Base-by-base conservation (phyloP, 2,329 filamentous ascomycete species). In the Trichophyton benhamiae region DNA sequence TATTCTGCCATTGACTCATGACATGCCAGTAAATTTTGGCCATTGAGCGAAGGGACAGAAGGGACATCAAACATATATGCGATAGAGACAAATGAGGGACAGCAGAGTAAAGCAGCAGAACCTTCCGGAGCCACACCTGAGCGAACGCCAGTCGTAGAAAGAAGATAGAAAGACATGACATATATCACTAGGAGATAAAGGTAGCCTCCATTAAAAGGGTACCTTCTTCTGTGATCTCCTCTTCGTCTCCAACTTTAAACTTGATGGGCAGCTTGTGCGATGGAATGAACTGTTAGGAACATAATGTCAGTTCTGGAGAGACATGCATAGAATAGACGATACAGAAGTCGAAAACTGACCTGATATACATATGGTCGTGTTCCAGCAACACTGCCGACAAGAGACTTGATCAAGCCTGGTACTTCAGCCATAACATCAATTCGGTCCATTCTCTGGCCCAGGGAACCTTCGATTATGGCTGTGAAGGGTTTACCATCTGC, bases 341-440 rank as follows among this genome's bases (percentile, higher is more conserved):
- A 9, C 33, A 13, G 33, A 38, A 38, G 8, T 17, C 20, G 5
- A 20, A 17, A 41, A 73, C 81, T 66, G 75, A 91, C 89, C 82
- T 95, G 94, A 77, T 96, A 99, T 69, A 99, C 97, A 75, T 96
- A 99, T 3, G 94, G 94, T 79, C 91, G 94, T 30, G 94, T 95
- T 65, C 94, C 94, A 2, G 87, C 90, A 11, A 92, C 89, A 66
- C 83, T 87, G 49, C 89, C 89, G 27, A 95, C 91, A 71, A 99
- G 90, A 68, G 86, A 86, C 83, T 99, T 99, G 74, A 99, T 87
- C 69, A 99, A 95, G 33, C 87, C 89, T 2, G 94, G 94, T 41
- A 99, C 88, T 75, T 99, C 91, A 25, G 88, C 90, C 90, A 99
- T 95, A 69, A 99, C 87, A 76, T 99, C 94, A 66, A 99, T 85